phyloP scores from a whole-genome alignment of 1,284 basidiomycete genomes.

The Tylopilus microsporus region DNA sequence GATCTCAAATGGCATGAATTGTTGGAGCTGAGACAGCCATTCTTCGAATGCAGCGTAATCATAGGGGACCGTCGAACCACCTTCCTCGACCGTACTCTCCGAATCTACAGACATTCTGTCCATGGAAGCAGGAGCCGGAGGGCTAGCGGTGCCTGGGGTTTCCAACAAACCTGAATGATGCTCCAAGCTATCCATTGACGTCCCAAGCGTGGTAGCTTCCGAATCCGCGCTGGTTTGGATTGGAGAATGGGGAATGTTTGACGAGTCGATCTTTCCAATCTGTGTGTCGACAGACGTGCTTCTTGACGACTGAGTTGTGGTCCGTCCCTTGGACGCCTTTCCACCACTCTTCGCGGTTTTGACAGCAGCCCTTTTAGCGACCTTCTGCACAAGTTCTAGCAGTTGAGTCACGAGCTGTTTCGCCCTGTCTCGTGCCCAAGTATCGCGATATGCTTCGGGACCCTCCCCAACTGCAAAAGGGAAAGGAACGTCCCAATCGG shows the following conservation, averaged over 20 bases:
- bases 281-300: slow-evolving; percentile 19
- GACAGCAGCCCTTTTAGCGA: slow-evolving; percentile 50
- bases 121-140: neutral
- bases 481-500: slow-evolving; percentile 75
- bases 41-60: slow-evolving; percentile 45
- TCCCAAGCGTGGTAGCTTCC: neutral
- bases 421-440: slow-evolving; percentile 59
- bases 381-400: slow-evolving; percentile 54
- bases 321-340: neutral
- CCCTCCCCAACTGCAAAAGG: slow-evolving; percentile 68
- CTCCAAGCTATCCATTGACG: neutral
- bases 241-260: neutral
- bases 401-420: slow-evolving; percentile 60
- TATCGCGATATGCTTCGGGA: slow-evolving; percentile 52
- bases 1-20: slow-evolving; percentile 31
- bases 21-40: slow-evolving; percentile 49
- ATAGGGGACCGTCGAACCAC: slow-evolving; percentile 3
- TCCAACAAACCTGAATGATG: slow-evolving; percentile 4
- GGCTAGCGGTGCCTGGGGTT: neutral
- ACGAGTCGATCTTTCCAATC: neutral
- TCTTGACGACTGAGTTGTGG: slow-evolving; percentile 8
- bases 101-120: slow-evolving; percentile 10
- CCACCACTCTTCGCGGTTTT: slow-evolving; percentile 31
- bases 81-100: slow-evolving; percentile 4
- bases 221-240: neutral